phyloP scores from a whole-genome alignment of 2,329 filamentous ascomycete genomes.

The Colletotrichum brevisporum region DNA sequence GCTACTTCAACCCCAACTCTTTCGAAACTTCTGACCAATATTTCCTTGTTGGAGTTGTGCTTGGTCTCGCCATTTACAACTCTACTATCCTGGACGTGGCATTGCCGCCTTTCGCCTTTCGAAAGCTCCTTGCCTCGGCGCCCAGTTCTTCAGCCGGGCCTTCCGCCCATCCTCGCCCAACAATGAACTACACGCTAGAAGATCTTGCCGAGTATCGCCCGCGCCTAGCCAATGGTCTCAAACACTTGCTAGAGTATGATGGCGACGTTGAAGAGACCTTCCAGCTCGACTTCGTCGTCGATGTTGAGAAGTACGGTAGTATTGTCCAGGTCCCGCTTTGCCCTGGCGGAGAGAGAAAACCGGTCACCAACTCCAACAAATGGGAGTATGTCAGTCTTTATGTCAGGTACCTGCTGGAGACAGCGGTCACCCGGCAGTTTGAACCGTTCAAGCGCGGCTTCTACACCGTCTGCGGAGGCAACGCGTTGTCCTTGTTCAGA shows the following conservation, averaged over 20 bases:
- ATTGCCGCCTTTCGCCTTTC: slow-evolving; percentile 89
- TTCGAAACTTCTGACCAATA: slow-evolving; percentile 94
- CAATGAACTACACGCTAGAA: slow-evolving; percentile 82
- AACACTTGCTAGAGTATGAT: slow-evolving; percentile 83
- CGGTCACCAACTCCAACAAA: slow-evolving; percentile 88
- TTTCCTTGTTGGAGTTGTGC: slow-evolving; percentile 88
- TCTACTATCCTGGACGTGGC: slow-evolving; percentile 92
- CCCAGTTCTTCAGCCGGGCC: slow-evolving; percentile 71
- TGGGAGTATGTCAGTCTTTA: slow-evolving; percentile 91
- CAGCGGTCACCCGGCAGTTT: slow-evolving; percentile 83
- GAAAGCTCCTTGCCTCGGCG: slow-evolving; percentile 85
- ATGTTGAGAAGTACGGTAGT: slow-evolving; percentile 83
- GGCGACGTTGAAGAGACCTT: slow-evolving; percentile 87
- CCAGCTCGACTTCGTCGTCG: slow-evolving; percentile 84
- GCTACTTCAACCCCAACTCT: slow-evolving; percentile 92
- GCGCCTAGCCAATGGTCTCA: slow-evolving; percentile 80
- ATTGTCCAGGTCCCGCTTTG: slow-evolving; percentile 78
- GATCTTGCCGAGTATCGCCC: slow-evolving; percentile 89
- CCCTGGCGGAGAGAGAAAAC: slow-evolving; percentile 77
- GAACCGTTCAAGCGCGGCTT: slow-evolving; percentile 96
- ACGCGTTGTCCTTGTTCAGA: slow-evolving; percentile 87
- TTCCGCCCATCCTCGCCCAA: slow-evolving; percentile 69
- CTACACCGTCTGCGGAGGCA: slow-evolving; percentile 91
- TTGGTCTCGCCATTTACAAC: slow-evolving; percentile 94
- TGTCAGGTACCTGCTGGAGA: slow-evolving; percentile 84